These are phyloP conservation scores for Botrytis paeoniae DNA, from an alignment of 2,329 filamentous ascomycete species.

Conservation along the genomic window DNA sequence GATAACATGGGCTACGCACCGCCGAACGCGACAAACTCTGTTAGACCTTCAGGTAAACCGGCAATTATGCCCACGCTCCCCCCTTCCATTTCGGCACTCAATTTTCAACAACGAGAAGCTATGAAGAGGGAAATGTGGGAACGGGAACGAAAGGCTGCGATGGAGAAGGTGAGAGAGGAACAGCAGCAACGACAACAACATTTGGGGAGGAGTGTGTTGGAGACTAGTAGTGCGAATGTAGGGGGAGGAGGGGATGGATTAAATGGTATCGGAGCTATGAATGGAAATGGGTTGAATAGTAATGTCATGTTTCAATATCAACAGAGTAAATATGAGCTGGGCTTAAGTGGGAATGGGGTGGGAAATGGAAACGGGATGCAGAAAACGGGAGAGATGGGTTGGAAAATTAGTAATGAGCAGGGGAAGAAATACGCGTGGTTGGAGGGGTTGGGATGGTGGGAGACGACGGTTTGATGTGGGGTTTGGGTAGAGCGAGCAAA, in stretches of 20 bases:
- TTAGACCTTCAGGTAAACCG: not conserved
- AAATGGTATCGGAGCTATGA: not conserved
- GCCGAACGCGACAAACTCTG: not conserved
- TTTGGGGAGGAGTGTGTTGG: not conserved
- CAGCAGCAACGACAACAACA: slow-evolving; percentile 17
- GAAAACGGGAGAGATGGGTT: not conserved
- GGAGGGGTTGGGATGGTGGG: slow-evolving; percentile 17
- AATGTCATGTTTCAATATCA: not conserved
- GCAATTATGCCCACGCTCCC: slow-evolving; percentile 8
- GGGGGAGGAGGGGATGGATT: not conserved
- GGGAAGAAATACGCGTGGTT: slow-evolving; percentile 19
- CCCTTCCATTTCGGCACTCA: not conserved
- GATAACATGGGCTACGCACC: slow-evolving; percentile 31
- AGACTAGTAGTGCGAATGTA: not conserved
- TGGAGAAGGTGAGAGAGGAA: slow-evolving; percentile 28
- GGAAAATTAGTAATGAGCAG: slow-evolving; percentile 1
- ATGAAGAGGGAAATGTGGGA: slow-evolving; percentile 48
- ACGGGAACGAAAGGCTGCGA: slow-evolving; percentile 42
- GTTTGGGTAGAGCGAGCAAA: not conserved
- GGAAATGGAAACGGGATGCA: not conserved
- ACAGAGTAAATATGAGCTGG: not conserved
- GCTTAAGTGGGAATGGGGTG: not conserved
- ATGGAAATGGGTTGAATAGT: not conserved
- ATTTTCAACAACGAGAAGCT: slow-evolving; percentile 48
- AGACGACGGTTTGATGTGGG: not conserved